These are phyloP conservation scores for Diaporthe eres DNA, from an alignment of 2,329 filamentous ascomycete species.

Conservation along the genomic window DNA sequence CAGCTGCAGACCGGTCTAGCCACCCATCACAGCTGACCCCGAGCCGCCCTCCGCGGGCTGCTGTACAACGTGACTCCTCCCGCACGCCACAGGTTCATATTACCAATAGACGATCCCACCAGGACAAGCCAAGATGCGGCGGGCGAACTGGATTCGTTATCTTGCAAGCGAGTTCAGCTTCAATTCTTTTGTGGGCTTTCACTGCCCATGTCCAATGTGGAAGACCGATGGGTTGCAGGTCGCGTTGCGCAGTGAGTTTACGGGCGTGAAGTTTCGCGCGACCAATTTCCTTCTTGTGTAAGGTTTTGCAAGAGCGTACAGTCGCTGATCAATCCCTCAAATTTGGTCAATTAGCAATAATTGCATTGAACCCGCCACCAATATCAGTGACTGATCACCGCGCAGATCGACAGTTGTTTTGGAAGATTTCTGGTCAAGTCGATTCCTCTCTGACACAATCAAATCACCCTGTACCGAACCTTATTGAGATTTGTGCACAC, in stretches of 20 bases:
- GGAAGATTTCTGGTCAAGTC: too few species aligned
- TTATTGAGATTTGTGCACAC: neutral
- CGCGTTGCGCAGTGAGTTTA: neutral
- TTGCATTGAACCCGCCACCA: neutral
- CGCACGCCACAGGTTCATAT: neutral
- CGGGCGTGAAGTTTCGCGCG: constrained; percentile 9
- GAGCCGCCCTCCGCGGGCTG: neutral
- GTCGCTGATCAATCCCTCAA: neutral
- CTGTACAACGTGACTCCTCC: neutral
- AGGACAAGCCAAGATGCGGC: neutral
- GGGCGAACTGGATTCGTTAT: neutral
- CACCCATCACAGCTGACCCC: neutral
- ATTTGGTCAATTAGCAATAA: neutral
- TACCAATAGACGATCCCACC: neutral
- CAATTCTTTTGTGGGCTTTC: neutral
- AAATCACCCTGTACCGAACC: neutral
- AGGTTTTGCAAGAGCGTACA: neutral
- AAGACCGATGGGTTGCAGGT: neutral
- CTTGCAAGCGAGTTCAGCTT: neutral
- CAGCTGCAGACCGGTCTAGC: neutral
- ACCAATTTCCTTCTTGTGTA: neutral
- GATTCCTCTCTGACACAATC: neutral
- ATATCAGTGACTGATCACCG: neutral
- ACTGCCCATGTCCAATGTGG: too few species aligned
- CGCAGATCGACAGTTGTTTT: neutral